Evolutionary conservation across 2,329 filamentous ascomycete species (phyloP), one percentile per base, ranked within the genome.

Genomic region (Ophiocordyceps camponoti-saundersi): DNA sequence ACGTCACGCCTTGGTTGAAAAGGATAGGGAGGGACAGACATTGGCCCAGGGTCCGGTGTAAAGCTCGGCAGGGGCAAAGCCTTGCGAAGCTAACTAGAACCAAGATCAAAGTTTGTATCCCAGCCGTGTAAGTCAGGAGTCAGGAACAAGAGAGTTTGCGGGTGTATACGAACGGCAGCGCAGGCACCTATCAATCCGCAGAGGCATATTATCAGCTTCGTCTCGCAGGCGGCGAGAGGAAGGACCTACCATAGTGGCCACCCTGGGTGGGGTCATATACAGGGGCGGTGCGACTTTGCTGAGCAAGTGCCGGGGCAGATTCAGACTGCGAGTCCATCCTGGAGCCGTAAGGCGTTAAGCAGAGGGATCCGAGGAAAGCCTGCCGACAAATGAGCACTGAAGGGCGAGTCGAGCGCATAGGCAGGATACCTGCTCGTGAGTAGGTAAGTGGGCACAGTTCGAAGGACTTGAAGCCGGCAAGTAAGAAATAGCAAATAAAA

Each of bases 11-110:
- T 29, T 10, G 6, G 10, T 20, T 13, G 22, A 12, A 23, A 40
- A 8, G 32, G 29, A 30, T 15, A 43, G 22, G 26, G n/a, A 21
- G 39, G 39, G 12, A 67, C 78, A 59, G 70, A 92, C 90, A 69
- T 98, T 98, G 56, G 87, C 84, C 89, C 90, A 96, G 51, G 87
- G 82, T 16, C 89, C 89, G 1, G 86, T 90, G 66, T 95, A 96
- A 48, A 95, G 77, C 64, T 95, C 89, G 43, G 87, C 82, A n/a
- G 89, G 88, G 44, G 87, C 86, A 64, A 86, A 92, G 48, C 88
- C 88, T 67, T 87, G 82, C 42, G 82, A 79, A 44, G 89, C 86
- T 55, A 95, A 82, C 85, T 92, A 22, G 50, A n/a, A 20, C 21
- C 16, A 30, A 18, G 52, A 29, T 60, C 59, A 70, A 50, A 44